Conservation (phyloP, 225 moss, liverwort and hornwort species). For the Marchantia paleacea region DNA sequence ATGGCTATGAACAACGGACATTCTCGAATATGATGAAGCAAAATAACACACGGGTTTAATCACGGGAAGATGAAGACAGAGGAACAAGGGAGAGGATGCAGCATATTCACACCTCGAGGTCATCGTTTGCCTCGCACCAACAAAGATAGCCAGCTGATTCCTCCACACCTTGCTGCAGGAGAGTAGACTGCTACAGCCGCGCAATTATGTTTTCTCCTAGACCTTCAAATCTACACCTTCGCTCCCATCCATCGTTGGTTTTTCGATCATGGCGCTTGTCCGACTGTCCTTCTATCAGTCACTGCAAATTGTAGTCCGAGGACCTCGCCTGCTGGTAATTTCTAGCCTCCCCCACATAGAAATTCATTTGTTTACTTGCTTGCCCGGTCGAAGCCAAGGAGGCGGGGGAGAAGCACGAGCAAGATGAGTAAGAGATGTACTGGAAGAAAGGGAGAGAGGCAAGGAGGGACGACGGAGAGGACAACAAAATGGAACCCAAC, state of each 20-base stretch:
- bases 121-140: slow-evolving; percentile 36
- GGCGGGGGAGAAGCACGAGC: background rate
- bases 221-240: slow-evolving; percentile 5
- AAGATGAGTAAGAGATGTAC: background rate
- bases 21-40: background rate
- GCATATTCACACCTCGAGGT: slow-evolving; percentile 21
- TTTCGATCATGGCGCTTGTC: background rate
- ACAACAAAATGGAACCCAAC: background rate
- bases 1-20: background rate
- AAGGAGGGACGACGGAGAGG: background rate
- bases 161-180: slow-evolving; percentile 15
- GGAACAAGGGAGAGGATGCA: background rate
- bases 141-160: slow-evolving; percentile 16
- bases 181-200: slow-evolving; percentile 2
- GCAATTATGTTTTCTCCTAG: slow-evolving; percentile 10
- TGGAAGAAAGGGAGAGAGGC: background rate
- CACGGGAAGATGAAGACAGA: background rate
- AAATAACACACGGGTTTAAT: background rate
- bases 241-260: background rate
- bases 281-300: background rate
- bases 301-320: background rate
- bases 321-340: background rate
- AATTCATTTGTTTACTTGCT: background rate
- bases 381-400: background rate
- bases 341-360: background rate